phyloP scores from a whole-genome alignment of 371 early-diverging fungal genomes.

The Mucor plumbeus region DNA sequence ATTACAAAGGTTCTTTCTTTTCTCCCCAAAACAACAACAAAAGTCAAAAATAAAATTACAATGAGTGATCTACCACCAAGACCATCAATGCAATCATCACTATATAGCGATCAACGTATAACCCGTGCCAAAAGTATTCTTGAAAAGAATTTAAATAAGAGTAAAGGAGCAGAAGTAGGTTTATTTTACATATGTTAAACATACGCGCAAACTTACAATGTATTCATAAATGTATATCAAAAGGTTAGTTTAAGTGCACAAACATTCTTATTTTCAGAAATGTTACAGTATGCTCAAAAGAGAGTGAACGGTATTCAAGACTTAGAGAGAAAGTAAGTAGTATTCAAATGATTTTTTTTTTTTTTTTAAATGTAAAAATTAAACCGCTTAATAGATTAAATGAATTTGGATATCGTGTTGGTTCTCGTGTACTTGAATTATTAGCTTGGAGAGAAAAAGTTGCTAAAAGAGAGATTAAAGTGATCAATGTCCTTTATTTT shows the following conservation, averaged over 20 bases:
- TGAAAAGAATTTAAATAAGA: constrained; percentile 72
- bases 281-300: constrained; percentile 94
- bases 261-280: constrained; percentile 93
- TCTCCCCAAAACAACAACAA: not conserved
- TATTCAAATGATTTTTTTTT: not conserved
- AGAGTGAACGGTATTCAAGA: constrained; percentile 93
- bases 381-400: constrained; percentile 62
- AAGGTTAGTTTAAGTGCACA: constrained; percentile 89
- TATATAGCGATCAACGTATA: constrained; percentile 43
- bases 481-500: constrained; percentile 86
- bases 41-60: not conserved
- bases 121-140: constrained; percentile 50
- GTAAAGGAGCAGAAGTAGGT: constrained; percentile 64
- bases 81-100: constrained; percentile 47
- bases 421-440: constrained; percentile 85
- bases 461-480: constrained; percentile 85
- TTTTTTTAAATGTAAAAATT: not conserved
- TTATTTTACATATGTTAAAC: too few species aligned
- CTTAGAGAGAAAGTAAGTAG: constrained; percentile 84
- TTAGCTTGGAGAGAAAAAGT: constrained; percentile 86
- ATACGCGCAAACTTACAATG: not conserved
- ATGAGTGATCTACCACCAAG: constrained; percentile 37
- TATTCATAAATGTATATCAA: not conserved
- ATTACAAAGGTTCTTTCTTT: too few species aligned
- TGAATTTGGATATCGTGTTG: constrained; percentile 94